A percentile compares a stretch with the other conserved stretches of the same genome.
phyloP scores from a whole-genome alignment of 2,329 filamentous ascomycete species.

The Ophiosphaerella korrae region DNA sequence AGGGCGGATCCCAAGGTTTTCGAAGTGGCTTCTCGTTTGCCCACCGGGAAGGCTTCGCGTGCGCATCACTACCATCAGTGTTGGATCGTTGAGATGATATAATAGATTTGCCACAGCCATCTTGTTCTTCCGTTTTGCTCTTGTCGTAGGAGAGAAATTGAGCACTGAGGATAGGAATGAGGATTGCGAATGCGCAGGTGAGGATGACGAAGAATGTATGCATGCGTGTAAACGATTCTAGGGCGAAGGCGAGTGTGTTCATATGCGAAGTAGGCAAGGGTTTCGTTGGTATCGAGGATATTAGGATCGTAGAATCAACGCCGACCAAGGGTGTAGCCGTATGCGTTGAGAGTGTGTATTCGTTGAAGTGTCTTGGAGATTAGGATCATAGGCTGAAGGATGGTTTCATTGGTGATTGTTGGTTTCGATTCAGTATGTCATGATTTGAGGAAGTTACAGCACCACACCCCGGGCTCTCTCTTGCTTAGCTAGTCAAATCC shows the following conservation, averaged over 20 bases:
- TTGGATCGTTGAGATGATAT: constrained; percentile 8
- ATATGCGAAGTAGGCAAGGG: too few relatives aligned
- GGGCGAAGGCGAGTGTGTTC: too few relatives aligned
- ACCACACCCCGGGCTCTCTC: background rate
- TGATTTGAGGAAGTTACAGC: background rate
- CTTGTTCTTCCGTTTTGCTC: too few relatives aligned
- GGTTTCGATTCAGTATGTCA: background rate
- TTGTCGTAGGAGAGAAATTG: constrained; percentile 23
- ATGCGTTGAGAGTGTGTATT: too few relatives aligned
- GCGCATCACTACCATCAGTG: constrained; percentile 13
- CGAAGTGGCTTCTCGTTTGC: constrained; percentile 3
- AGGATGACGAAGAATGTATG: constrained; percentile 20
- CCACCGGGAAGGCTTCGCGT: background rate
- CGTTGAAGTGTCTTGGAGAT: background rate
- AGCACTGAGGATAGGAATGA: constrained; percentile 29
- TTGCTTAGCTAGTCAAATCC: constrained; percentile 26
- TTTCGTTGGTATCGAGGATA: background rate
- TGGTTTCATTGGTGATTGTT: too few relatives aligned
- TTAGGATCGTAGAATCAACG: background rate
- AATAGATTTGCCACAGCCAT: constrained; percentile 8
- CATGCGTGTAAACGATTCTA: background rate
- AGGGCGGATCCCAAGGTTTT: constrained; percentile 37
- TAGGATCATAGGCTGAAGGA: too few relatives aligned
- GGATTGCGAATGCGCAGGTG: constrained; percentile 24
- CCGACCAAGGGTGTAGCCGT: background rate